Evolutionary conservation across 2,329 filamentous ascomycete genomes (phyloP).

Genomic region (Phialemoniopsis sp.): DNA sequence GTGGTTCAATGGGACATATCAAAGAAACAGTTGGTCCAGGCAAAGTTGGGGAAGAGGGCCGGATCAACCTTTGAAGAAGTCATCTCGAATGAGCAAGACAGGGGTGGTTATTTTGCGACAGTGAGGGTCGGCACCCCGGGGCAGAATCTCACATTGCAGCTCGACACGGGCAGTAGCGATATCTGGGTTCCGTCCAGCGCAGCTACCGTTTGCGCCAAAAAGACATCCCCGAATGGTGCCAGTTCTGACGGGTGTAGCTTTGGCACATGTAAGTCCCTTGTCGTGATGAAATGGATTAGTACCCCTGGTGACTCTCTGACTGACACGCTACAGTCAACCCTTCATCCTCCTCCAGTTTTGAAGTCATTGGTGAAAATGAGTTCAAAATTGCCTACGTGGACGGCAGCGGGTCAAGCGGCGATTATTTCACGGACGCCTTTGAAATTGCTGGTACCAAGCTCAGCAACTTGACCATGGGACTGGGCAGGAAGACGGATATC

Average conservation of each 20-base stretch:
- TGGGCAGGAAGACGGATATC: constrained; percentile 50
- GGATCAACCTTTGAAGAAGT: constrained; percentile 32
- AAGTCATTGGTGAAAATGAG: constrained; percentile 30
- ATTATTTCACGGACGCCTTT: constrained; percentile 56
- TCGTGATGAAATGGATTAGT: too few species aligned
- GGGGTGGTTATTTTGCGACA: constrained; percentile 53
- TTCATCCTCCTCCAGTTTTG: constrained; percentile 39
- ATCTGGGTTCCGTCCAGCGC: constrained; percentile 50
- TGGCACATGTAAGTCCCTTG: constrained; percentile 43
- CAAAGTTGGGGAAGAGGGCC: constrained; percentile 29
- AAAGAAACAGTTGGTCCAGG: constrained; percentile 22
- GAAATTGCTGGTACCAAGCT: constrained; percentile 46
- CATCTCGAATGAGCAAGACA: constrained; percentile 36
- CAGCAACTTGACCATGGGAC: constrained; percentile 54
- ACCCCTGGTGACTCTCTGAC: background rate
- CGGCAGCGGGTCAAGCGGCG: constrained; percentile 41
- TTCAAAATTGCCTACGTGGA: constrained; percentile 62
- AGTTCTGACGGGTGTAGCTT: constrained; percentile 27
- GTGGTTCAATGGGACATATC: constrained; percentile 46
- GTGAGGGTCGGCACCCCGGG: constrained; percentile 53
- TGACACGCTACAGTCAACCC: constrained; percentile 34
- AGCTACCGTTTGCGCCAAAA: constrained; percentile 32
- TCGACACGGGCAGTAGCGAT: constrained; percentile 64
- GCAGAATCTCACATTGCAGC: constrained; percentile 52
- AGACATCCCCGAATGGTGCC: background rate